Evolutionary conservation across 495 filamentous ascomycete species (phyloP).

Genomic region (Hypoxylon fragiforme): DNA sequence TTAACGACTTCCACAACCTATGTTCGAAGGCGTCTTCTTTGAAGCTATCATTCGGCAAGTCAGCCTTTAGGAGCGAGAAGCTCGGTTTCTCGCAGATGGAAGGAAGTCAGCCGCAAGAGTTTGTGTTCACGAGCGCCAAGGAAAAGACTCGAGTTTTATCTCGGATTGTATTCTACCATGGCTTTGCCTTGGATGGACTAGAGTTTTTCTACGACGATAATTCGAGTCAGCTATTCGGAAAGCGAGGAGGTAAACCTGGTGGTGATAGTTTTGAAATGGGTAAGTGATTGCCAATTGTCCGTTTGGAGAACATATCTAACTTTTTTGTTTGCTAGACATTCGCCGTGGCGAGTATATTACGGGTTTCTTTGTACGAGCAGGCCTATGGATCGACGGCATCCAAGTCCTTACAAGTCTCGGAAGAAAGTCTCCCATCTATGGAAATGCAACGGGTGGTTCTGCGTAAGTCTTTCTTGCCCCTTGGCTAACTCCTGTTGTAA

Average conservation of each 20-base stretch:
- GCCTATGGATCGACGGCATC: slow-evolving; percentile 85
- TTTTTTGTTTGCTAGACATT: slow-evolving; percentile 62
- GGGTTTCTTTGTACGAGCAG: slow-evolving; percentile 83
- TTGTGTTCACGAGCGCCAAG: slow-evolving; percentile 72
- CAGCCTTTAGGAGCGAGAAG: slow-evolving; percentile 75
- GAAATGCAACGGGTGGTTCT: slow-evolving; percentile 78
- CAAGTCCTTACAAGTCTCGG: slow-evolving; percentile 89
- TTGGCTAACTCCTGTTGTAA: not conserved
- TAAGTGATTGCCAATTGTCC: slow-evolving; percentile 43
- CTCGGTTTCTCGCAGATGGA: slow-evolving; percentile 75
- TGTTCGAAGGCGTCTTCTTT: slow-evolving; percentile 70
- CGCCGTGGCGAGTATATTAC: slow-evolving; percentile 82
- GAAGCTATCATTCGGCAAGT: slow-evolving; percentile 70
- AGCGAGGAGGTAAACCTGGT: slow-evolving; percentile 71
- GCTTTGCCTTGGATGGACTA: slow-evolving; percentile 76
- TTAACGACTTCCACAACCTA: slow-evolving; percentile 71
- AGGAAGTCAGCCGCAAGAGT: slow-evolving; percentile 70
- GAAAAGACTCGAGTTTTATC: slow-evolving; percentile 74
- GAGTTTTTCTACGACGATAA: slow-evolving; percentile 93
- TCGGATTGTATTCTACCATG: slow-evolving; percentile 77
- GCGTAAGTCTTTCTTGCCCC: slow-evolving; percentile 60
- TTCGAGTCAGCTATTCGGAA: slow-evolving; percentile 87
- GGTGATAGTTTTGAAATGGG: slow-evolving; percentile 78
- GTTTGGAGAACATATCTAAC: slow-evolving; percentile 20
- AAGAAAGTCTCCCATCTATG: slow-evolving; percentile 81